Base-by-base conservation (phyloP, 2,329 filamentous ascomycete species). In the Scytalidium lignicola region DNA sequence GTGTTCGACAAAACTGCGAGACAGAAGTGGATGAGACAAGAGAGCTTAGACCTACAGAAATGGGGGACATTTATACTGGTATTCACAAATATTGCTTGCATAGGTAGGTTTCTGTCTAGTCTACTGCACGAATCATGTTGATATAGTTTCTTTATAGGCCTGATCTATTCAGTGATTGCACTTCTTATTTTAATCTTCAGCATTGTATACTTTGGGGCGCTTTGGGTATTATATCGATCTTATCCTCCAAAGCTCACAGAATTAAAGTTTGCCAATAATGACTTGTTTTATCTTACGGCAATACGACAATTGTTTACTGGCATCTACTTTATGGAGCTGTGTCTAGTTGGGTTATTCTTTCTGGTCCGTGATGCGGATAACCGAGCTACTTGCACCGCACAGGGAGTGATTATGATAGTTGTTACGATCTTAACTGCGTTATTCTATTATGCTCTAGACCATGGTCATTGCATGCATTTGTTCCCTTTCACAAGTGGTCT, bases 181-280 rank as follows among this genome's bases (percentile, higher is more conserved):
- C 52, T 50, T 39, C 45, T 56, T 41, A 57, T 54, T 41, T 26
- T 53, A 20, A 29, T 56, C 15, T 51, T 56, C 26, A 50, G 50
- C 43, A 44, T 44, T 6, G 49, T 58, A 15, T 47, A 32, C 28
- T 58, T 58, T 46, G 29, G 48, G n/a, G 50, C 46, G 19, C 48
- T 58, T 21, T 58, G 48, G 54, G 21, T 55, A 13, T 37, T 55
- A 45, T 53, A 51, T 49, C 51, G 47, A 48, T 44, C 13, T 22
- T 41, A 51, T 41, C 46, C 46, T 46, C 51, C 26, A 9, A 51
- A 43, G 44, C 47, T 55, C 41, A 51, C 46, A 32, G 49, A 51
- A 19, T 47, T 44, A 28, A 48, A 50, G 23, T 26, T 44, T 37
- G 20, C 90, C 0, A 91, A 91, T 23, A 91, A 91, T 43, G 91